Evolutionary conservation across 2,329 filamentous ascomycete species (phyloP).

Genomic region (Scytalidium lignicola): DNA sequence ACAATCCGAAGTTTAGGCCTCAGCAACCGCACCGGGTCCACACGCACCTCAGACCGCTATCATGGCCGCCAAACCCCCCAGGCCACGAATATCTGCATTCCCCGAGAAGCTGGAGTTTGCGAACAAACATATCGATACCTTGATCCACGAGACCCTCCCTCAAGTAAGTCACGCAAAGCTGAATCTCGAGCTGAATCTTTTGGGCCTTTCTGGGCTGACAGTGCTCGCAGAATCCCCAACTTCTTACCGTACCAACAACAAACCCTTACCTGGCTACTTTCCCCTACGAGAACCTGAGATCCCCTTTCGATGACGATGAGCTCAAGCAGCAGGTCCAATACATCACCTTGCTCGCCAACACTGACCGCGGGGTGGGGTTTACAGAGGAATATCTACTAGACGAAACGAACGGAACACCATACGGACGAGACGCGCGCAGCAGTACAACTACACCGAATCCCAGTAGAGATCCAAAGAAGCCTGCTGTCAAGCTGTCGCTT

Average conservation of each 20-base stretch:
- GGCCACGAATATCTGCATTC: conserved; percentile 6
- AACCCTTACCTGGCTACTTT: conserved; percentile 15
- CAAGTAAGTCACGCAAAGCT: conserved; percentile 14
- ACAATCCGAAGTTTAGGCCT: neutral
- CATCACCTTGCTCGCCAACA: conserved; percentile 23
- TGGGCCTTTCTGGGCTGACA: conserved; percentile 7
- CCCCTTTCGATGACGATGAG: conserved; percentile 24
- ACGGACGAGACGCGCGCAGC: conserved; percentile 19
- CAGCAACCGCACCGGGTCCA: neutral
- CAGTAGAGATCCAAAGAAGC: conserved; percentile 17
- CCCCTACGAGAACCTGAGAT: conserved; percentile 22
- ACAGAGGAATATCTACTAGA: conserved; percentile 24
- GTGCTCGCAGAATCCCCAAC: conserved; percentile 20
- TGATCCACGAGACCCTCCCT: conserved; percentile 19
- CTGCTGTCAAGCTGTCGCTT: conserved; percentile 24
- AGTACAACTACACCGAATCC: conserved; percentile 23
- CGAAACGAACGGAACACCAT: conserved; percentile 17
- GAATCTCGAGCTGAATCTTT: neutral
- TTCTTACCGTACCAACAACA: conserved; percentile 20
- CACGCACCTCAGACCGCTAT: conserved; percentile 1
- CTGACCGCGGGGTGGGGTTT: conserved; percentile 19
- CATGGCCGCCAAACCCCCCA: conserved; percentile 12
- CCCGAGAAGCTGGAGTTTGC: conserved; percentile 9
- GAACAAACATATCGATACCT: conserved; percentile 17
- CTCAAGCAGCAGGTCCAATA: conserved; percentile 23